Evolutionary conservation across 148 eudicot species (phyloP).

Genomic region (Camellia japonica): DNA sequence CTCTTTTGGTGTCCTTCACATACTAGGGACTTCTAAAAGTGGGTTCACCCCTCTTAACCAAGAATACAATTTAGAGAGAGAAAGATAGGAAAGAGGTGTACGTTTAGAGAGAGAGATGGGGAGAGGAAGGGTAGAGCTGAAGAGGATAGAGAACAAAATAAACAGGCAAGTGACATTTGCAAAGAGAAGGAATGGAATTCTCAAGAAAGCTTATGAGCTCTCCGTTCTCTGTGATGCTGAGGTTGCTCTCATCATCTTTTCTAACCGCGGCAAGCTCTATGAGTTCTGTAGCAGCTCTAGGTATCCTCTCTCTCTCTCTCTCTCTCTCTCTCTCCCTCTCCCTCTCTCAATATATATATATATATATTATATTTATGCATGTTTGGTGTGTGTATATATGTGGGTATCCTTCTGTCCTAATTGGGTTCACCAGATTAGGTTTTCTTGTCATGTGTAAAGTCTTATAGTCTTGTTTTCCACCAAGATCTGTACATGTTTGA

Average conservation of each 20-base stretch:
- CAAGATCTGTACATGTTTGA: conserved; percentile 4
- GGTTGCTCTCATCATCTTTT: conserved; percentile 55
- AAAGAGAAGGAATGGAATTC: conserved; percentile 57
- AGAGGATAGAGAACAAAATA: conserved; percentile 58
- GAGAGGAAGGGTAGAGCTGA: conserved; percentile 53
- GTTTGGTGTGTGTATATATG: not conserved
- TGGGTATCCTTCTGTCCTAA: not conserved
- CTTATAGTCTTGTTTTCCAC: not conserved
- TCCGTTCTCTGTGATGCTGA: conserved; percentile 58
- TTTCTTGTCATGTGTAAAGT: not conserved
- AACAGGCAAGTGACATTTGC: conserved; percentile 60
- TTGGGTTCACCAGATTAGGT: not conserved
- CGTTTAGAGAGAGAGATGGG: conserved; percentile 30
- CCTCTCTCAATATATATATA: not conserved
- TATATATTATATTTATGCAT: not conserved
- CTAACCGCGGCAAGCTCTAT: conserved; percentile 49
- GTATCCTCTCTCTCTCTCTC: conserved; percentile 12
- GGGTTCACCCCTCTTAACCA: not conserved
- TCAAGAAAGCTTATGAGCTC: conserved; percentile 59
- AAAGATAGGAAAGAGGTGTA: not conserved
- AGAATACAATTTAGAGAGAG: not conserved
- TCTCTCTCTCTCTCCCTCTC: not conserved
- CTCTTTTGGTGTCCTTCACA: conserved; percentile 5
- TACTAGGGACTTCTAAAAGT: not conserved
- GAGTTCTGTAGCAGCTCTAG: conserved; percentile 45